A percentile compares a stretch with the other conserved stretches of the same genome.
phyloP scores from a whole-genome alignment of 176 grass and related monocot genomes.

The Hordeum vulgare region MorexV3_pseudomolecules_assembly NC_058519.1:26377429-26377928 shows the following conservation, averaged over 20 bases:
- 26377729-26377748: not conserved
- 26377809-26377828: slow-evolving; percentile 58
- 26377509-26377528: slow-evolving; percentile 82
- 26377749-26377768: slow-evolving; percentile 16
- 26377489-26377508: slow-evolving; percentile 66
- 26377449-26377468: slow-evolving; percentile 82
- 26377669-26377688: slow-evolving; percentile 2
- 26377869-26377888: slow-evolving; percentile 83
- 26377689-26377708: not conserved
- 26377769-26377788: slow-evolving; percentile 12
- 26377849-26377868: slow-evolving; percentile 66
- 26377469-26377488: slow-evolving; percentile 74
- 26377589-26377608: slow-evolving; percentile 4
- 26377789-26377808: slow-evolving; percentile 56
- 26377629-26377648: slow-evolving; percentile 55
- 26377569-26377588: not conserved
- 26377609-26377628: not conserved
- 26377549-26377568: slow-evolving; percentile 15
- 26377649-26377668: slow-evolving; percentile 18
- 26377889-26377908: slow-evolving; percentile 72
- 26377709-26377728: not conserved
- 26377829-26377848: slow-evolving; percentile 77
- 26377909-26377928: slow-evolving; percentile 53
- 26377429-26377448: slow-evolving; percentile 26
- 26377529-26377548: slow-evolving; percentile 37